Percentiles rank a stretch among this genome's conserved stretches.
Evolutionary conservation across 1,284 basidiomycete species (phyloP).

Genomic region (Bjerkandera adusta): DNA sequence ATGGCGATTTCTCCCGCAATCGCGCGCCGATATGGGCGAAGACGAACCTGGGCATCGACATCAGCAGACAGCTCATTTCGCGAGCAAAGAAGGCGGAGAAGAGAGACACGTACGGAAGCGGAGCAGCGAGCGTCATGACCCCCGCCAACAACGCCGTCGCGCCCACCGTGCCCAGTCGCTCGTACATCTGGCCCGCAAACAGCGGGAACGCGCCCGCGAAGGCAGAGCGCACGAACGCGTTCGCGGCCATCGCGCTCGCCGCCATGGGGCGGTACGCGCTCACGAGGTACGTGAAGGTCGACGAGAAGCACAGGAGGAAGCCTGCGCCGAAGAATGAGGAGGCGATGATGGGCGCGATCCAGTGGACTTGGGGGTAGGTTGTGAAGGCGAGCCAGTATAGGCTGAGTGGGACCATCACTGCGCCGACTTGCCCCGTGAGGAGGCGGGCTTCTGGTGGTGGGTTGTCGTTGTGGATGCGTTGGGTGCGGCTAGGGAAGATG

Average conservation of each 20-base stretch:
- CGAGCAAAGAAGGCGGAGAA: neutral
- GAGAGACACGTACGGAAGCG: conserved; percentile 67
- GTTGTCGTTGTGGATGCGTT: conserved; percentile 38
- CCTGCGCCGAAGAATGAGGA: conserved; percentile 62
- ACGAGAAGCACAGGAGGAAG: conserved; percentile 60
- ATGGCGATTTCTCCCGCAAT: conserved; percentile 11
- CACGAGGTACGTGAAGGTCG: conserved; percentile 72
- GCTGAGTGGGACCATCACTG: conserved; percentile 66
- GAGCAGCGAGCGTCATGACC: conserved; percentile 64
- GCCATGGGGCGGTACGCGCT: conserved; percentile 77
- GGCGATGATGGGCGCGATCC: conserved; percentile 69
- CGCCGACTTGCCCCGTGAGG: conserved; percentile 69
- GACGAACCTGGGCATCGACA: conserved; percentile 5
- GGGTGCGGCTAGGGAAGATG: conserved; percentile 22
- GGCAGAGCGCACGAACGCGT: conserved; percentile 62
- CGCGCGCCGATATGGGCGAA: conserved; percentile 12
- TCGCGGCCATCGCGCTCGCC: conserved; percentile 75
- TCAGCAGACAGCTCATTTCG: neutral
- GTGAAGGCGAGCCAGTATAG: conserved; percentile 78
- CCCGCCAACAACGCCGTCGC: conserved; percentile 76
- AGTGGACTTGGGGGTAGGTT: conserved; percentile 63
- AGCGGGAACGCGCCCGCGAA: conserved; percentile 77
- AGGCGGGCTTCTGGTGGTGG: conserved; percentile 72
- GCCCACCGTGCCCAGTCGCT: conserved; percentile 64
- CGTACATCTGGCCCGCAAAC: conserved; percentile 62